Percentiles rank a stretch among this genome's conserved stretches.
Conservation (phyloP, 345 rosid species). For the Balakata baccata region DNA sequence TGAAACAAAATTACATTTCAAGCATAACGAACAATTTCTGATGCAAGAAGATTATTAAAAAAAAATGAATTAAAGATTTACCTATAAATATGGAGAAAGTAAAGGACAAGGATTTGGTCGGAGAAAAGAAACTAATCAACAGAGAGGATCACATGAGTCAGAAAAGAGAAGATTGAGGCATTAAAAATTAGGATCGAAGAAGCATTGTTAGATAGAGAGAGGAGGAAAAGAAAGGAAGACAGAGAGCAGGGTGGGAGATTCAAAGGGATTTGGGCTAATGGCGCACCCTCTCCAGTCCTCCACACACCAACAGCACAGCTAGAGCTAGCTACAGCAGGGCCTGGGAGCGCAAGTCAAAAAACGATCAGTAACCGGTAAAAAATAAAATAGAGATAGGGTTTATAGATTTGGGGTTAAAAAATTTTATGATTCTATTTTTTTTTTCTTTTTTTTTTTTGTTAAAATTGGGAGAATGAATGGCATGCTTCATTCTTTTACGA, state of each 20-base stretch:
- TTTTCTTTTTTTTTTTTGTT: too few species aligned
- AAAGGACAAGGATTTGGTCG: constrained; percentile 7
- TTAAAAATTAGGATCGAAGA: constrained; percentile 9
- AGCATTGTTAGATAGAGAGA: background rate
- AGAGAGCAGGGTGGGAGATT: background rate
- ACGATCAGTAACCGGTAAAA: constrained; percentile 4
- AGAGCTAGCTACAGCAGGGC: background rate
- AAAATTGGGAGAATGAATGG: too few species aligned
- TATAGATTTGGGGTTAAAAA: too few species aligned
- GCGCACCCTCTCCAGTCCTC: background rate
- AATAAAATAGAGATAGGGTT: too few species aligned
- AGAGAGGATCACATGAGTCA: constrained; percentile 1
- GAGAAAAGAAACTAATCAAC: background rate
- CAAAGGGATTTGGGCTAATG: background rate
- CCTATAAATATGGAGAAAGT: constrained; percentile 27
- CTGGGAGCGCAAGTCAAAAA: background rate
- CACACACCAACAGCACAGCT: background rate
- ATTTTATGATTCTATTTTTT: too few species aligned
- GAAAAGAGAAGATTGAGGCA: background rate
- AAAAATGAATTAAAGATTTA: background rate
- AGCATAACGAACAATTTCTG: background rate
- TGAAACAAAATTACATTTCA: background rate
- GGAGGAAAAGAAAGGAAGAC: background rate
- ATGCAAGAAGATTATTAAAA: background rate
- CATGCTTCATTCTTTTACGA: too few species aligned